Conservation (phyloP, 2,329 filamentous ascomycete genomes). For the Stachybotrys chartarum region DNA sequence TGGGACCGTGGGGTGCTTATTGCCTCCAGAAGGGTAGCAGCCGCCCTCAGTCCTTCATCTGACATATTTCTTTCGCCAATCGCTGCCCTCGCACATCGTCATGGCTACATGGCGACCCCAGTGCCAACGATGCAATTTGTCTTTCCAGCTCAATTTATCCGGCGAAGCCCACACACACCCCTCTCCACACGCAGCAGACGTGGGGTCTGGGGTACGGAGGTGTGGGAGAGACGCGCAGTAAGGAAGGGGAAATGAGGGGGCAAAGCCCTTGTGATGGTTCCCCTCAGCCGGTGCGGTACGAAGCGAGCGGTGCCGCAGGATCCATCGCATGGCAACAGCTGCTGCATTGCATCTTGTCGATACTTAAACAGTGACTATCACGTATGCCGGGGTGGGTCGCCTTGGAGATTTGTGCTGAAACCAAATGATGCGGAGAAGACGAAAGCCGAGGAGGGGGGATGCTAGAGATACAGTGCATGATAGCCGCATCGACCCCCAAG, state of each 20-base stretch:
- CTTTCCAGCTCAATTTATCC: not conserved
- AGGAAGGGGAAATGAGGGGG: not conserved
- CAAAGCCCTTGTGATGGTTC: not conserved
- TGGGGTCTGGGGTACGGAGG: not conserved
- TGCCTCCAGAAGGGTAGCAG: not conserved
- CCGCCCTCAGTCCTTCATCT: not conserved
- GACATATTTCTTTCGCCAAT: not conserved
- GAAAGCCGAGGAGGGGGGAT: not conserved
- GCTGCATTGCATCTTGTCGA: not conserved
- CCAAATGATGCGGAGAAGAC: not conserved
- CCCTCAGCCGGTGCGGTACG: not conserved
- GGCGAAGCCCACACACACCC: not conserved
- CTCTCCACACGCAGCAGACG: not conserved
- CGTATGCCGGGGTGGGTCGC: not conserved
- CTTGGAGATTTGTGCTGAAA: not conserved
- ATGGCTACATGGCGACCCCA: not conserved
- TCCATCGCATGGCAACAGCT: not conserved
- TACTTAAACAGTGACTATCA: not conserved
- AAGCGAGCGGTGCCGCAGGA: not conserved
- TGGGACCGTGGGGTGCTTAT: no score
- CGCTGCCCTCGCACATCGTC: not conserved
- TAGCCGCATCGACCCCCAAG: not conserved
- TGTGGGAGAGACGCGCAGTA: not conserved
- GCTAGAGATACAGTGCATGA: not conserved
- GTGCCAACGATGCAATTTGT: not conserved